Evolutionary conservation across 73 alveolate genomes (phyloP).

Genomic region (Tetrahymena malaccensis): DNA sequence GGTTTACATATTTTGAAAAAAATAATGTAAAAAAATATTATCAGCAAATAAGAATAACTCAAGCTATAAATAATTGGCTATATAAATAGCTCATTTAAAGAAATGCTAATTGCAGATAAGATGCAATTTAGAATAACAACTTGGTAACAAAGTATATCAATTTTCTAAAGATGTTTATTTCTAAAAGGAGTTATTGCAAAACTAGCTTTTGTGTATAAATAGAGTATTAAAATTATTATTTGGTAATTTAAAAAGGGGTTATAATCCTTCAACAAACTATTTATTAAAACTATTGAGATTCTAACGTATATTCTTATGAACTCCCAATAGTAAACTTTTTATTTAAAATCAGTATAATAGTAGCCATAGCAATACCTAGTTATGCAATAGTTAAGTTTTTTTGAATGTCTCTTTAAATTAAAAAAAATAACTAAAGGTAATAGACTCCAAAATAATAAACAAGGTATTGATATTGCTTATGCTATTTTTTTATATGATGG

Average conservation of each 20-base stretch:
- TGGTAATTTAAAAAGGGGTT: background rate
- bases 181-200: background rate
- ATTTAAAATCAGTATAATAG: background rate
- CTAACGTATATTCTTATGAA: background rate
- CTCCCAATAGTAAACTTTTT: background rate
- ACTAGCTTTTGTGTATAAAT: background rate
- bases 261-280: background rate
- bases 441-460: background rate
- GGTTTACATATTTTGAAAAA: background rate
- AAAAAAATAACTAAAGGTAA: background rate
- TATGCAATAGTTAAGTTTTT: background rate
- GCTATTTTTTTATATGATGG: background rate
- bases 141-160: background rate
- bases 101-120: background rate
- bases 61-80: background rate
- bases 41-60: background rate
- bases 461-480: background rate
- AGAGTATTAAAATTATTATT: background rate
- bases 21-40: background rate
- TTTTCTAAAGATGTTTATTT: background rate
- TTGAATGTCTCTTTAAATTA: background rate
- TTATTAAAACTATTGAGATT: background rate
- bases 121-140: background rate
- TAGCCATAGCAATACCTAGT: background rate
- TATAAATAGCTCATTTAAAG: background rate